Percentiles rank a stretch among this genome's conserved stretches.
Evolutionary conservation across 78 protist species (phyloP).

Genomic region (Polysphondylium violaceum): DNA sequence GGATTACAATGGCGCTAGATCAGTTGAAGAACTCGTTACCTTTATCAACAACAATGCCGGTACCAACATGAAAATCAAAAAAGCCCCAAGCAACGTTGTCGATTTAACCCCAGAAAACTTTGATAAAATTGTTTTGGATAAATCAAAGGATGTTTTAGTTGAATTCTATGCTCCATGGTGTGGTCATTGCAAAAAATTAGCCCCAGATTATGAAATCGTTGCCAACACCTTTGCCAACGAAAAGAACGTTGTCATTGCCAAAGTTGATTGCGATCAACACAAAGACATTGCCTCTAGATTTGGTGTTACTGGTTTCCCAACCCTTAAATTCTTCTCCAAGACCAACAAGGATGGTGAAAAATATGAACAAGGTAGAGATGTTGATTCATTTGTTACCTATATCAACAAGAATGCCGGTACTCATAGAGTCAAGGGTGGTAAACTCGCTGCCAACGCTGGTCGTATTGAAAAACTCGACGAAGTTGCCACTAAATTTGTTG

Average conservation of each 20-base stretch:
- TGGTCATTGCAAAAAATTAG: conserved; percentile 94
- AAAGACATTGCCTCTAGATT: conserved; percentile 79
- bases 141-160: conserved; percentile 81
- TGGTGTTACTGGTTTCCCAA: conserved; percentile 94
- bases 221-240: conserved; percentile 78
- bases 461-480: conserved; percentile 75
- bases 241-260: conserved; percentile 81
- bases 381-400: conserved; percentile 78
- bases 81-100: conserved; percentile 79
- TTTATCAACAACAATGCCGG: conserved; percentile 84
- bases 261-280: conserved; percentile 87
- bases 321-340: conserved; percentile 92
- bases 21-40: conserved; percentile 80
- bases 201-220: conserved; percentile 87
- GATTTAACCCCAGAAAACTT: conserved; percentile 85
- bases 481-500: conserved; percentile 73
- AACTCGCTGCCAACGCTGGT: conserved; percentile 78
- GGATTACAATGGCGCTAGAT: conserved; percentile 88
- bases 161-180: conserved; percentile 95
- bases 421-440: conserved; percentile 68
- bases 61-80: conserved; percentile 58
- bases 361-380: conserved; percentile 85
- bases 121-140: conserved; percentile 75
- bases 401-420: conserved; percentile 83
- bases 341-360: conserved; percentile 79